Evolutionary conservation across 2,329 filamentous ascomycete species (phyloP), one percentile per base, ranked within the genome.

Genomic region (Reticulascus tulasneorum): DNA sequence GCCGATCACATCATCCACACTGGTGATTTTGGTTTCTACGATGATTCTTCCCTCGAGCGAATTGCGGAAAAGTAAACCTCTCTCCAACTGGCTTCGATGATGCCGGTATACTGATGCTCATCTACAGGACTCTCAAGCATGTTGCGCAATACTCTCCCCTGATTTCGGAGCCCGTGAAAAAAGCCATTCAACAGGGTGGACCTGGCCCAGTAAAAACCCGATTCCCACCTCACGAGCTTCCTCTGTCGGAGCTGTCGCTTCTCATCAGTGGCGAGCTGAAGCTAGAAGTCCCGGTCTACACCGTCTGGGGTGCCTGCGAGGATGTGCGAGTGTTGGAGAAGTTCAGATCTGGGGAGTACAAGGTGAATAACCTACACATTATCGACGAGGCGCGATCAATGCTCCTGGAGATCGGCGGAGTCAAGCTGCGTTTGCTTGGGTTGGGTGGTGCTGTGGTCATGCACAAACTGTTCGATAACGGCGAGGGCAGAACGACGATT

Each of bases 381-480:
- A 96, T 98, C 52, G 93, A 98, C 50, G 93, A 98, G 71, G 90
- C 93, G 35, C 91, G 91, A 60, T 97, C 93, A 23, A 86, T 94
- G 72, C 73, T 98, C 50, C 75, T 98, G 39, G 93, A 98, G 65
- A 75, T 97, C 42, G 93, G 91, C 38, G 93, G 93, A 38, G 88
- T 98, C 37, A 97, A 97, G 75, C 79, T 98, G 47, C 86, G 93
- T 54, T 76, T 98, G 32, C 78, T 98, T 20, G 93, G 93, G 45
- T 75, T 98, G 22, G 93, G 93, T 47, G 93, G 93, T 53, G 93
- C 93, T 7, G 91, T 98, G 6, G 93, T 98, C 42, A 98, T 98
- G 89, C 93, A 98, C 75, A 98, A 98, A 74, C 79, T 98, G 13
- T 98, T 98, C 56, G 93, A 98, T 63, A 98, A 98, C 50, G 93